phyloP scores from a whole-genome alignment of 306 rosid genomes.

The Gastrolobium villosum region DNA sequence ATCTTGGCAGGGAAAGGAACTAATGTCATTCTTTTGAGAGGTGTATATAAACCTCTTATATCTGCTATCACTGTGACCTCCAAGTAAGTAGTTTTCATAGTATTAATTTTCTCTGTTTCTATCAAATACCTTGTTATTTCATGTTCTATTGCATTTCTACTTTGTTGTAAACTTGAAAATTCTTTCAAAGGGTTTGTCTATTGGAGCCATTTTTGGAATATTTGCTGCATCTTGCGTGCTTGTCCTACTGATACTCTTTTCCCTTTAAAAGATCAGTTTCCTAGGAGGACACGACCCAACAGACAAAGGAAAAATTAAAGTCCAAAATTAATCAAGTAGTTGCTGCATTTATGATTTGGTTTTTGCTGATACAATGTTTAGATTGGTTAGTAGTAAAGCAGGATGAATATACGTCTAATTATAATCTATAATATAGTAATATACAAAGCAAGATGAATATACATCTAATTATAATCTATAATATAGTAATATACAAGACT shows the following conservation, averaged over 20 bases:
- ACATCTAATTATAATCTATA: conserved; percentile 3
- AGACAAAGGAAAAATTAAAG: conserved; percentile 60
- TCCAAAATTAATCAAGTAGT: conserved; percentile 3
- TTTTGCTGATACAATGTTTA: background rate
- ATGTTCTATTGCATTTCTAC: conserved; percentile 25
- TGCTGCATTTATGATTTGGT: background rate
- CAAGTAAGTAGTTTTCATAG: conserved; percentile 59
- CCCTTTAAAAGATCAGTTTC: conserved; percentile 61
- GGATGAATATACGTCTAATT: conserved; percentile 1
- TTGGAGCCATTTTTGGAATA: conserved; percentile 71
- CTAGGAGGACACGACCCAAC: conserved; percentile 56
- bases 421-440: conserved; percentile 6
- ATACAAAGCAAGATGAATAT: too few species aligned
- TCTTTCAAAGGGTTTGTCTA: conserved; percentile 55
- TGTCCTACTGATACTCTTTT: conserved; percentile 52
- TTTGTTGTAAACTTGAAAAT: conserved; percentile 58
- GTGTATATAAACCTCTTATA: conserved; percentile 89
- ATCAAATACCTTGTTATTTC: background rate
- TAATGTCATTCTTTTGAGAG: conserved; percentile 66
- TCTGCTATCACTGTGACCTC: conserved; percentile 76
- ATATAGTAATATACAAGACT: background rate
- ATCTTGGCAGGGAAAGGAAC: conserved; percentile 89
- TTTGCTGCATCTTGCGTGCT: conserved; percentile 56
- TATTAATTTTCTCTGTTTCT: conserved; percentile 20
- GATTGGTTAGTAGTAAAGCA: conserved; percentile 6